Evolutionary conservation across 371 early-diverging fungal genomes (phyloP).

Genomic region (Mucor plumbeus): DNA sequence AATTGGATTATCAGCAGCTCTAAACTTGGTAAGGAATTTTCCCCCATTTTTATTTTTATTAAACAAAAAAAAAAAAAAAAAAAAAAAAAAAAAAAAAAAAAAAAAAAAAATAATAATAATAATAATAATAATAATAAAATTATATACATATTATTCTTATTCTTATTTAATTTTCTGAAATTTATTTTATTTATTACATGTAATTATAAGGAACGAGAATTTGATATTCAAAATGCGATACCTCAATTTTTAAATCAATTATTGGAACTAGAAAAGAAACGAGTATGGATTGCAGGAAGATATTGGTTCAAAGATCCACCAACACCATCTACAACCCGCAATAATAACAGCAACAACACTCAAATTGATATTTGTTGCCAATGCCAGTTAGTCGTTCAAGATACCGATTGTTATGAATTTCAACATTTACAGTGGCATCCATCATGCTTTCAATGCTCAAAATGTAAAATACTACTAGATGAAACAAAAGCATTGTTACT

Average conservation of each 20-base stretch:
- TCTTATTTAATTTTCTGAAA: background rate
- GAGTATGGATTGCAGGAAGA: constrained; percentile 51
- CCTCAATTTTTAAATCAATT: constrained; percentile 60
- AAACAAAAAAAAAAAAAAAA: background rate
- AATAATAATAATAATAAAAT: background rate
- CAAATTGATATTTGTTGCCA: constrained; percentile 4
- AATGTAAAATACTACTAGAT: constrained; percentile 57
- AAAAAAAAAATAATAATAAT: background rate
- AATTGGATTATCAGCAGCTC: constrained; percentile 82
- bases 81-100: background rate
- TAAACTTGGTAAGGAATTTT: constrained; percentile 71
- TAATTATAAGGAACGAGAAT: constrained; percentile 36
- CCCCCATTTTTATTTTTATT: background rate
- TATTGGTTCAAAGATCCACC: constrained; percentile 49
- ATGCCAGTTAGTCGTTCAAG: constrained; percentile 14
- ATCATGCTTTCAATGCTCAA: constrained; percentile 74
- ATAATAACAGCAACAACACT: background rate
- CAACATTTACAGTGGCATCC: constrained; percentile 66
- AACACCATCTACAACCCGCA: background rate
- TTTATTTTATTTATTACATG: background rate
- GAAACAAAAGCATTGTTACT: constrained; percentile 13
- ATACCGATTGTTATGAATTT: constrained; percentile 15
- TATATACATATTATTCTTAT: background rate
- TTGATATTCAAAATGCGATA: constrained; percentile 45
- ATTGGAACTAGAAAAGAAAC: constrained; percentile 60